A percentile compares a stretch with the other conserved stretches of the same genome.
Conservation (phyloP, 2,329 filamentous ascomycete genomes). For the Ophiostoma populinum region DNA sequence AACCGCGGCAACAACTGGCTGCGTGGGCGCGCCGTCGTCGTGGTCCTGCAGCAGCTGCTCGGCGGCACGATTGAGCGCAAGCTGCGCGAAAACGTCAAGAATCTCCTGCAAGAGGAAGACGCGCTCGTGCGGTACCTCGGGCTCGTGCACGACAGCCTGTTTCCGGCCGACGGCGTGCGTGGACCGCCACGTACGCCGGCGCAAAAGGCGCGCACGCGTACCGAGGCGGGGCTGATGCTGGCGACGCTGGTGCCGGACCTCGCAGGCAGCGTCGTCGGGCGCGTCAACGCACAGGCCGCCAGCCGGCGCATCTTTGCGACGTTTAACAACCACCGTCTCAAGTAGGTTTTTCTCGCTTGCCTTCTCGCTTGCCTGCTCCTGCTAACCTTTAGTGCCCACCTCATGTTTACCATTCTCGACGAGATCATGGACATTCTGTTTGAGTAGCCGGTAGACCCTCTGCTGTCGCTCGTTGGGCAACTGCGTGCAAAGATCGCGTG, state of each 20-base stretch:
- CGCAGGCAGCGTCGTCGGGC: conserved; percentile 81
- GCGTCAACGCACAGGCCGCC: conserved; percentile 78
- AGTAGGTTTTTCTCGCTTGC: conserved; percentile 38
- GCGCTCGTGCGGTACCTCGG: conserved; percentile 59
- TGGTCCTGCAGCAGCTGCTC: conserved; percentile 87
- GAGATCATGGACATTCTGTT: conserved; percentile 52
- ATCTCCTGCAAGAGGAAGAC: conserved; percentile 65
- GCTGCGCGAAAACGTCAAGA: conserved; percentile 67
- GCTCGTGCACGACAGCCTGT: conserved; percentile 59
- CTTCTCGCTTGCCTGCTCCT: neutral
- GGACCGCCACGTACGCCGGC: conserved; percentile 41
- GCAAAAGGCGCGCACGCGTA: conserved; percentile 65
- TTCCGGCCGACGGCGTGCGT: conserved; percentile 18
- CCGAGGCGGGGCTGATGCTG: conserved; percentile 77
- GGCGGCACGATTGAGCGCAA: conserved; percentile 94
- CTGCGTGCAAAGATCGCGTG: neutral
- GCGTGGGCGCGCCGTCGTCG: conserved; percentile 82
- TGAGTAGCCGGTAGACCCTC: conserved; percentile 22
- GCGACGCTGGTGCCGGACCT: conserved; percentile 81
- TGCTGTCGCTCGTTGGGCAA: too few species aligned
- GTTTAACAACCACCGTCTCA: conserved; percentile 77
- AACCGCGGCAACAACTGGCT: conserved; percentile 96
- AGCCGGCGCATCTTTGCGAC: conserved; percentile 79
- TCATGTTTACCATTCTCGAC: conserved; percentile 55
- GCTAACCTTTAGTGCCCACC: conserved; percentile 35